Base-by-base conservation (phyloP, 768 basidiomycete species). In the Tylopilus rubrobrunneus region DNA sequence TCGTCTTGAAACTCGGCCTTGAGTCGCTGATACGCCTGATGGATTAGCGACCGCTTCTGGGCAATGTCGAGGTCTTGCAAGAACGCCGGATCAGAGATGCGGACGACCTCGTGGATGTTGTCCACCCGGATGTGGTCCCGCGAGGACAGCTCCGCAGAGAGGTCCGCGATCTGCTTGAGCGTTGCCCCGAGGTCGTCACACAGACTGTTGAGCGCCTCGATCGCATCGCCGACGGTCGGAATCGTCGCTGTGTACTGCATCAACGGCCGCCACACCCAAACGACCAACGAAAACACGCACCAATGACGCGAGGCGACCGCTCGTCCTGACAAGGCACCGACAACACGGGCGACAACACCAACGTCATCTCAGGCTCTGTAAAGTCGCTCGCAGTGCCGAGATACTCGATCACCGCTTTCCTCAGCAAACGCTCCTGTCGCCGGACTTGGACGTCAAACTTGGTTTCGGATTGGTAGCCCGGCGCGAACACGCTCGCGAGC, bases 311-410 rank as follows among this genome's bases (percentile, higher is more conserved):
- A 23, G 80, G 68, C 5, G 76, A 66, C 25, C 78, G 75, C 43
- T 89, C 85, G 40, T 84, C 82, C 7, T 79, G 76, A 53, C 79
- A 75, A 5, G 83, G 78, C 5, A 76, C 75, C 8, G 79, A 78
- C 31, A 82, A 78, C 3, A 86, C 74, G 0, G 89, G 86, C 0
- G 88, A 88, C 4, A 92, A 69, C 8, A 89, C 78, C 14, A 88
- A 72, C 1, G 80, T 82, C 31, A 92, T 86, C 54, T 88, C 86
- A 15, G 85, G 81, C 61, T 91, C 88, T 80, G 85, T 86, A 58
- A 86, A 89, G 58, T 87, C 82, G 65, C 86, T 87, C 2, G 86
- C 80, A 4, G 79, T 73, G 8, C 88, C 87, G 11, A 89, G 73
- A 62, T 92, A 92, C 15, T 78, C 73, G 51, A 87, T 74, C 27